Evolutionary conservation across 345 rosid genomes (phyloP).

Genomic region (Acer campestre): DNA sequence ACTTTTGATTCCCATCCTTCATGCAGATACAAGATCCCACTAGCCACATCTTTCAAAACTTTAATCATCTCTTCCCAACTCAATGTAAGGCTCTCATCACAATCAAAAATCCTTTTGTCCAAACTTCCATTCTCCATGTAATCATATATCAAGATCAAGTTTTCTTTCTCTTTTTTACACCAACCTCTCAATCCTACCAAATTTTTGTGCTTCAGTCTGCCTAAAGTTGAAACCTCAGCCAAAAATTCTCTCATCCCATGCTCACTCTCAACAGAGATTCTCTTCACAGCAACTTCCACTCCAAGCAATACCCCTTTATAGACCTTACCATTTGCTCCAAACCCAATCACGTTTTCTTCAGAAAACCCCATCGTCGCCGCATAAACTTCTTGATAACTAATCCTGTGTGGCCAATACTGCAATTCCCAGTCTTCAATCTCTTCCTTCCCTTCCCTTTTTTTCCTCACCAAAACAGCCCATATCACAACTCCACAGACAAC

Average conservation of each 20-base stretch:
- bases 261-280: constrained; percentile 20
- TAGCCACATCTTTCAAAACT: constrained; percentile 33
- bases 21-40: constrained; percentile 30
- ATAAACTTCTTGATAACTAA: no score
- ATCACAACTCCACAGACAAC: no score
- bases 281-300: constrained; percentile 31
- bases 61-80: constrained; percentile 34
- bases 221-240: constrained; percentile 37
- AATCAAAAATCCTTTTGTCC: constrained; percentile 27
- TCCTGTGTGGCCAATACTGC: no score
- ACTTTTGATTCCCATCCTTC: constrained; percentile 41
- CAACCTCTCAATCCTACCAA: constrained; percentile 36
- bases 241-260: constrained; percentile 30
- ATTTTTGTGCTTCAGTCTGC: constrained; percentile 35
- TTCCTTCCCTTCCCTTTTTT: no score
- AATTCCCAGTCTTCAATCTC: no score
- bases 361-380: constrained; percentile 34
- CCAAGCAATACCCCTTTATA: constrained; percentile 30
- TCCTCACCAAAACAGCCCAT: no score
- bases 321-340: constrained; percentile 41
- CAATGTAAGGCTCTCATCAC: constrained; percentile 19
- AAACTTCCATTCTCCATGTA: constrained; percentile 41
- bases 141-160: constrained; percentile 32
- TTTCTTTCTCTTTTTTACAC: constrained; percentile 29
- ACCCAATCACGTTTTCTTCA: constrained; percentile 37